These are phyloP conservation scores for Aureobasidium sp. DNA, from an alignment of 2,329 filamentous ascomycete species.

Conservation along the genomic window DNA sequence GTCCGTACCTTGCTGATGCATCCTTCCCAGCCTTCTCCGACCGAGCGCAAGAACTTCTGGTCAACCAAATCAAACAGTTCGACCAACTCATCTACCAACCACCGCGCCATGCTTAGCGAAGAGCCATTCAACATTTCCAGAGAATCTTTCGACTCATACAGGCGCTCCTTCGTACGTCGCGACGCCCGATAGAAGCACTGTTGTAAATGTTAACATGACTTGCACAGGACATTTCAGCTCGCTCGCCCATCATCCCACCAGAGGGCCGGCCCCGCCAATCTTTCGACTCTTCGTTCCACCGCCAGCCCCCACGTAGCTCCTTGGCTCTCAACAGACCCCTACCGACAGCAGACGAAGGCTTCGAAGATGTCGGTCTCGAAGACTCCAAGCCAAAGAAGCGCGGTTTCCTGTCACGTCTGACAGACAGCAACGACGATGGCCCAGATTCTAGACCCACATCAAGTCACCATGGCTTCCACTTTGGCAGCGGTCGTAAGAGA, in stretches of 20 bases:
- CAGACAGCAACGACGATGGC: conserved; percentile 42
- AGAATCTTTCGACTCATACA: conserved; percentile 94
- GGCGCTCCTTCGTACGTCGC: conserved; percentile 80
- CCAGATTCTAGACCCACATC: conserved; percentile 35
- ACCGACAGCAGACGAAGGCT: conserved; percentile 53
- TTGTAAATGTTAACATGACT: background rate
- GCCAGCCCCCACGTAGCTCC: conserved; percentile 33
- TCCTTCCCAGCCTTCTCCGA: conserved; percentile 65
- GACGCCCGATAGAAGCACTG: background rate
- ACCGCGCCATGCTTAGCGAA: conserved; percentile 61
- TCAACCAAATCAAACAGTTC: conserved; percentile 42
- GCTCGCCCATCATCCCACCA: conserved; percentile 60
- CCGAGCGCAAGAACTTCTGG: conserved; percentile 79
- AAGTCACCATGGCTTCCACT: conserved; percentile 36
- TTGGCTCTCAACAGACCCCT: conserved; percentile 26
- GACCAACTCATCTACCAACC: conserved; percentile 46
- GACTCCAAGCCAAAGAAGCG: conserved; percentile 68
- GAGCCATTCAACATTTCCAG: conserved; percentile 92
- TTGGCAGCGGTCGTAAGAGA: conserved; percentile 59
- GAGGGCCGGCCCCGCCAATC: conserved; percentile 60
- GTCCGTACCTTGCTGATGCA: conserved; percentile 5
- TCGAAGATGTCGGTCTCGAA: conserved; percentile 87
- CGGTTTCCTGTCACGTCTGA: conserved; percentile 73
- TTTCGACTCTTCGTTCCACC: conserved; percentile 61
- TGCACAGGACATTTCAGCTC: conserved; percentile 76